Evolutionary conservation across 2,329 filamentous ascomycete genomes (phyloP), one percentile per base, ranked within the genome.

Genomic region (Penicillium glabrum): DNA sequence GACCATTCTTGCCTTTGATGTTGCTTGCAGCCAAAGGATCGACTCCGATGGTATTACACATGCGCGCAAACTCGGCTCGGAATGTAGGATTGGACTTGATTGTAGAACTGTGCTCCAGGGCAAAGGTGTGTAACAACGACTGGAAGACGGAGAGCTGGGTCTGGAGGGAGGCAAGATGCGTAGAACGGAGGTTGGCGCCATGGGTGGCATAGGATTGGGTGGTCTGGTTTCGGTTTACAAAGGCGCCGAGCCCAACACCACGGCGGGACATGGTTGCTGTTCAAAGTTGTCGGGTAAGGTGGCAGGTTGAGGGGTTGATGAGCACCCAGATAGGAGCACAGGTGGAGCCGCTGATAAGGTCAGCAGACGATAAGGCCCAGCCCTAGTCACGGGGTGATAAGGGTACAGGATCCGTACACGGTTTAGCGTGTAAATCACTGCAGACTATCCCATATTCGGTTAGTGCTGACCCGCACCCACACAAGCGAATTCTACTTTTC

Each of bases 121-220:
- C 91, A 76, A 99, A 99, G 75, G 96, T 92, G 78, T 97, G 92
- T 6, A 99, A 86, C 11, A 97, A 84, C 19, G 91, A 95, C 70
- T 96, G 92, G 82, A 99, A 99, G 69, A 98, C 93, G 63, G 92
- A 89, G 60, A 99, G 89, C 73, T 99, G 95, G 37, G 92, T 96
- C 69, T 91, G 88, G 65, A 99, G 87, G 19, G 93, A 93, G 64
- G 88, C 85, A 47, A 91, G 86, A 76, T 98, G 93, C 66, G 86
- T 87, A 56, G 85, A 89, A 61, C 93, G 91, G n/a, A 99, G 87
- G 50, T 85, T 88, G 60, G 87, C 90, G 71, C 95, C 95, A 81
- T 97, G 93, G 26, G 86, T 89, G 58, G 93, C 92, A 79, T 93
- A 98, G 69, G 95, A 93, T 52, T 93, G 90, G 27, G 89, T 90